These are phyloP conservation scores for Quercus wislizeni DNA, from an alignment of 306 rosid genomes.

Conservation along the genomic window DNA sequence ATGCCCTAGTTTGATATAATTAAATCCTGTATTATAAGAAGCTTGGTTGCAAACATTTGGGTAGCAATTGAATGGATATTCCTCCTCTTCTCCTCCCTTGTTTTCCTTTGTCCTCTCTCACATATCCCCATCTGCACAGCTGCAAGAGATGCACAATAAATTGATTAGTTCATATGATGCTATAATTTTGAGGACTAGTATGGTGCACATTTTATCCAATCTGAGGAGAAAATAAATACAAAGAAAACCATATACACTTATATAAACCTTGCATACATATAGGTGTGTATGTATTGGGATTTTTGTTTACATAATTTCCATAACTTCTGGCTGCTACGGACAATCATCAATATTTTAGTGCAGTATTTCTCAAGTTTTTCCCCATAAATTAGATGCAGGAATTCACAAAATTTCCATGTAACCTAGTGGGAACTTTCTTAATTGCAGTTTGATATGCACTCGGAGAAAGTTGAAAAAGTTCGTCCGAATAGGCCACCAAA, in stretches of 20 bases:
- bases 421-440: not conserved
- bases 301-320: not conserved
- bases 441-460: conserved; percentile 50
- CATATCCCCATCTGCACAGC: not conserved
- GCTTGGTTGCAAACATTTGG: not conserved
- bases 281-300: not conserved
- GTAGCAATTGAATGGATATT: not conserved
- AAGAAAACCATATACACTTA: not conserved
- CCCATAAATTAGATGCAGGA: not conserved
- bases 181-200: not conserved
- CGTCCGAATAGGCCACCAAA: conserved; percentile 64
- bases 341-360: not conserved
- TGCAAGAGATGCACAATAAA: not conserved
- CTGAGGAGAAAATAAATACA: not conserved
- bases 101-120: not conserved
- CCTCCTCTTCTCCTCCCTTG: not conserved
- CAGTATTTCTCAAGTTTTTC: not conserved
- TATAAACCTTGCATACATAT: not conserved
- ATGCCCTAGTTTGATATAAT: not conserved
- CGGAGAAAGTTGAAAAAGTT: conserved; percentile 54
- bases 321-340: not conserved
- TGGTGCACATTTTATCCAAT: not conserved
- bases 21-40: not conserved
- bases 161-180: not conserved
- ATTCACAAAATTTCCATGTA: not conserved